Base-by-base conservation (phyloP, 2,329 filamentous ascomycete genomes). In the Aspergillus oerlinghausenensis region DNA sequence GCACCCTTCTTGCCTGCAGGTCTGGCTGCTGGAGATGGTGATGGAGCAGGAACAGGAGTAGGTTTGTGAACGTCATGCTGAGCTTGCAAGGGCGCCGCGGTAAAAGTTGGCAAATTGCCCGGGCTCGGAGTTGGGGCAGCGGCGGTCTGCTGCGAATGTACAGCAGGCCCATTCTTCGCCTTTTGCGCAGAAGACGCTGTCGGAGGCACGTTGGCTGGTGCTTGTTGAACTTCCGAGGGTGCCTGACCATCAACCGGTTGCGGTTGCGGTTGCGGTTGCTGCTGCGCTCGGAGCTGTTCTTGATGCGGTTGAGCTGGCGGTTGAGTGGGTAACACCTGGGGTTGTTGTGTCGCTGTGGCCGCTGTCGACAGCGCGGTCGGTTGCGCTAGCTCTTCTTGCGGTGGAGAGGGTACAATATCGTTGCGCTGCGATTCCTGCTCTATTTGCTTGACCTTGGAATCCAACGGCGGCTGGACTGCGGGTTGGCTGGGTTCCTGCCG, bases 21-120 rank as follows among this genome's bases (percentile, higher is more conserved):
- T 23, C 61, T 63, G 26, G 54, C 52, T 23, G 58, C 48, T 21
- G 58, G 56, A 11, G 42, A 42, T 28, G 55, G 45, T 53, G 63
- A 58, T 25, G 57, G 58, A 49, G 56, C 54, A 26, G 57, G 40
- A 50, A 63, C 55, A 50, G 60, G 56, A 40, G 49, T 55, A 10
- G 64, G 62, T 14, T 60, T 48, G 52, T 59, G 57, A 9, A 62
- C 49, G 8, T 63, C 62, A 19, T 65, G 68, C 10, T 64, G 60
- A 48, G 63, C 58, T 54, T 68, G 70, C 10, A 66, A 64, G 9
- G 67, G 65, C 51, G 67, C 66, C 8, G 61, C 56, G 4, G 65
- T 58, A 19, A 63, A 54, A 11, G 63, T 45, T 47, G 51, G 63
- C 26, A 60, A 32, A 19, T 60, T 52, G 17, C 54, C 58, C 32